These are phyloP conservation scores for Phytophthora crassamura DNA, from an alignment of 352 stramenopile species.

Conservation along the genomic window DNA sequence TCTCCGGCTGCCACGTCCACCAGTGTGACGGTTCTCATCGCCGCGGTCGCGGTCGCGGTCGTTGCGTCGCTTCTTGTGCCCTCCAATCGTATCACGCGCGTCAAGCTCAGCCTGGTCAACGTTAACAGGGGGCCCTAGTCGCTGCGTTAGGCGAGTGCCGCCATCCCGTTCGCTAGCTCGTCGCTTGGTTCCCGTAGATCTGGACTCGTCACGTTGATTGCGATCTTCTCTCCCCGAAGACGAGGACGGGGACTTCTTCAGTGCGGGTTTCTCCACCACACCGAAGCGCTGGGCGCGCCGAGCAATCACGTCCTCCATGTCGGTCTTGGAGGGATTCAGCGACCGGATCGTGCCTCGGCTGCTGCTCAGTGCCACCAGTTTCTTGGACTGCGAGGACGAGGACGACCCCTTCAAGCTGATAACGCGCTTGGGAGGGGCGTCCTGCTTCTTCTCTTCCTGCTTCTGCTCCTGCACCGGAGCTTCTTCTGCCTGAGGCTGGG, in stretches of 20 bases:
- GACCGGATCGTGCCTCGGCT: slow-evolving; percentile 60
- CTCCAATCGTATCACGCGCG: slow-evolving; percentile 59
- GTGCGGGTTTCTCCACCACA: slow-evolving; percentile 40
- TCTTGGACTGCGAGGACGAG: slow-evolving; percentile 47
- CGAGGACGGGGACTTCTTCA: slow-evolving; percentile 35
- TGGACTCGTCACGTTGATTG: slow-evolving; percentile 31
- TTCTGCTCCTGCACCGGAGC: slow-evolving; percentile 10
- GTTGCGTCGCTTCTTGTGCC: slow-evolving; percentile 69
- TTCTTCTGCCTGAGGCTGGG: slow-evolving; percentile 17
- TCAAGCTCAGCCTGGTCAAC: slow-evolving; percentile 82
- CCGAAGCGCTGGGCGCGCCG: slow-evolving; percentile 84
- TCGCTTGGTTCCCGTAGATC: slow-evolving; percentile 36
- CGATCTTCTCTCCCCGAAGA: slow-evolving; percentile 16
- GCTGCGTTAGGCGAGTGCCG: slow-evolving; percentile 44
- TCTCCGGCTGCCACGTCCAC: slow-evolving; percentile 24
- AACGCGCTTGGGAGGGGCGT: slow-evolving; percentile 54
- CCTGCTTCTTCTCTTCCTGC: slow-evolving; percentile 25
- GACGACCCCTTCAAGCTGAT: slow-evolving; percentile 66
- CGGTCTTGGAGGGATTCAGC: slow-evolving; percentile 46
- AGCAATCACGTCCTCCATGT: slow-evolving; percentile 66
- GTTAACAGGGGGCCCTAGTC: slow-evolving; percentile 79
- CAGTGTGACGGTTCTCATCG: slow-evolving; percentile 41
- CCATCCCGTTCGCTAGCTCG: slow-evolving; percentile 30
- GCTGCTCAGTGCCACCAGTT: slow-evolving; percentile 54
- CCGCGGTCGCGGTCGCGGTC: slow-evolving; percentile 22